phyloP scores from a whole-genome alignment of 1,139 yeast species.

The Taphrina flavorubra region DNA sequence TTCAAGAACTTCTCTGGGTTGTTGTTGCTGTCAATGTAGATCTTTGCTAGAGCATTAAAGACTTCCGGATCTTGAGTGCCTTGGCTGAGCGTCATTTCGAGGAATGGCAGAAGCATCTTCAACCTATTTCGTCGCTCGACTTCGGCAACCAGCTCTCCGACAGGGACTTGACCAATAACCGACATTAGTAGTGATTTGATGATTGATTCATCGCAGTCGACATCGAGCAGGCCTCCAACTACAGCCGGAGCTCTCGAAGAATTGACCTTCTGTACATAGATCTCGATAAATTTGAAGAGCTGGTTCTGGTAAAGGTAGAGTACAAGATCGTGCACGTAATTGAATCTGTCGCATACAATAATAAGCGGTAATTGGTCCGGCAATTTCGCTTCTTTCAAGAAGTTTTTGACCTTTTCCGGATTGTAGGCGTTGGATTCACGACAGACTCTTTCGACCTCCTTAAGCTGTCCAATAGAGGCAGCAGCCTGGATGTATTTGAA shows the following conservation, averaged over 20 bases:
- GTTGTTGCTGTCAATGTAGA: conserved; percentile 95
- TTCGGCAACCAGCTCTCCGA: conserved; percentile 84
- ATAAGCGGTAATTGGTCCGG: conserved; percentile 96
- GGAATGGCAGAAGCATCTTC: conserved; percentile 86
- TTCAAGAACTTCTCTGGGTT: conserved; percentile 95
- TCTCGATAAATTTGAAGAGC: conserved; percentile 93
- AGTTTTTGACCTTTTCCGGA: conserved; percentile 96
- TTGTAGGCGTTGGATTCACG: conserved; percentile 93
- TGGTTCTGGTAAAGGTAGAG: conserved; percentile 92
- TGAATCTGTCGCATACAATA: conserved; percentile 91
- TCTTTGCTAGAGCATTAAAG: conserved; percentile 93
- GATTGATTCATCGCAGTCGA: conserved; percentile 91
- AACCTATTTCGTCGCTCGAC: conserved; percentile 96
- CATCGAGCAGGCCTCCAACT: conserved; percentile 92
- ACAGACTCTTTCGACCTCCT: conserved; percentile 94
- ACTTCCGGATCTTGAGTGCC: conserved; percentile 93
- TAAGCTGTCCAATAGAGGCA: conserved; percentile 83
- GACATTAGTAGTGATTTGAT: conserved; percentile 81
- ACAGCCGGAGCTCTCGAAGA: conserved; percentile 96
- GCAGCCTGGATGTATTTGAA: conserved; percentile 96
- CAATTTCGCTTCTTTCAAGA: conserved; percentile 88
- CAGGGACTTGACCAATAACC: conserved; percentile 93
- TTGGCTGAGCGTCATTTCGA: conserved; percentile 84
- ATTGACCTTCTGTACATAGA: conserved; percentile 95
- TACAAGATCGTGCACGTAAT: conserved; percentile 90